phyloP scores from a whole-genome alignment of 2,329 filamentous ascomycete genomes.

The Talaromyces sp. region DNA sequence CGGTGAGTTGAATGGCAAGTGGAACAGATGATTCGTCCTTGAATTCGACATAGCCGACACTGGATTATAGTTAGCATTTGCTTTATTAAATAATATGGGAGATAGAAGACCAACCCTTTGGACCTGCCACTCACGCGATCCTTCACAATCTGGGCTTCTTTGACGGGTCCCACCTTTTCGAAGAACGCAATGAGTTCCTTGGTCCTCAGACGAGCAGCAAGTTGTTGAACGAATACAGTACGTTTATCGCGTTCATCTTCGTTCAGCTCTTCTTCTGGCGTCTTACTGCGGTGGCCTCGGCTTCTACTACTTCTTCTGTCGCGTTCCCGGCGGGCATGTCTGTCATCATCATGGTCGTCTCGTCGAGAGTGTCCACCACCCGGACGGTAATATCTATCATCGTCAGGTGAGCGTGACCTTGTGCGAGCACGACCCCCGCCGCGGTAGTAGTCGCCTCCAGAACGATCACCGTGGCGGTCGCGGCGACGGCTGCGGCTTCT shows the following conservation, averaged over 20 bases:
- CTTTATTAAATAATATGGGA: slow-evolving; percentile 35
- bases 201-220: slow-evolving; percentile 87
- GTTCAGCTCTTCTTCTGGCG: slow-evolving; percentile 68
- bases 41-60: slow-evolving; percentile 99
- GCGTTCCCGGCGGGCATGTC: slow-evolving; percentile 52
- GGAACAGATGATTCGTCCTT: slow-evolving; percentile 91
- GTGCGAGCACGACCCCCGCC: slow-evolving; percentile 62
- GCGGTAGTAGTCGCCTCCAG: slow-evolving; percentile 68
- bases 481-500: slow-evolving; percentile 75
- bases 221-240: slow-evolving; percentile 97
- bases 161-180: slow-evolving; percentile 88
- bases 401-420: slow-evolving; percentile 68
- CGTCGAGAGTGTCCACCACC: slow-evolving; percentile 49
- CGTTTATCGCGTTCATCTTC: slow-evolving; percentile 96
- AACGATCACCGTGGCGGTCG: slow-evolving; percentile 67
- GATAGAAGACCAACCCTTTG: slow-evolving; percentile 70
- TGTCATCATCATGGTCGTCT: slow-evolving; percentile 47
- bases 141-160: slow-evolving; percentile 97
- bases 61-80: slow-evolving; percentile 38
- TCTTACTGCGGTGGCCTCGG: slow-evolving; percentile 44
- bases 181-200: slow-evolving; percentile 94
- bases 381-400: slow-evolving; percentile 56
- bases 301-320: slow-evolving; percentile 45
- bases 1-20: slow-evolving; percentile 94
- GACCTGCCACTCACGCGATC: slow-evolving; percentile 94